phyloP scores from a whole-genome alignment of 1,284 basidiomycete genomes.

The Rhodotorula sp. region DNA sequence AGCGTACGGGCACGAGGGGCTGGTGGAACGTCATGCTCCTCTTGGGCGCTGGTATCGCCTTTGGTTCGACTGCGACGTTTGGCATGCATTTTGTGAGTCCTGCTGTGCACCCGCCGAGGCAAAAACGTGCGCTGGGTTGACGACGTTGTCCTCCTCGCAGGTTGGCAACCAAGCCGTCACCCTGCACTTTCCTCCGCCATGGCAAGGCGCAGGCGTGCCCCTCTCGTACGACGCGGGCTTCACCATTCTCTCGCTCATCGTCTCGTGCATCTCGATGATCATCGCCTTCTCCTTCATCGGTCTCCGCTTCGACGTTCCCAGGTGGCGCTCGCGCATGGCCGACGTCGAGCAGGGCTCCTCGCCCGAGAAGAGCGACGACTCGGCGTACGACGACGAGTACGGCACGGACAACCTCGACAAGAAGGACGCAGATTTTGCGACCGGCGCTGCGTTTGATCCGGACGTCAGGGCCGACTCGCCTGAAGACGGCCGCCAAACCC shows the following conservation, averaged over 20 bases:
- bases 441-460: conserved; percentile 5
- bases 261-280: conserved; percentile 51
- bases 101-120: not conserved
- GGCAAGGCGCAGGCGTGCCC: conserved; percentile 41
- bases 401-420: conserved; percentile 38
- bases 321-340: not conserved
- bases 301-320: conserved; percentile 43
- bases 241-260: conserved; percentile 52
- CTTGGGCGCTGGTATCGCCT: conserved; percentile 50
- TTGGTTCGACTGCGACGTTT: conserved; percentile 53
- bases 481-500: not conserved
- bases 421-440: not conserved
- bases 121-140: not conserved
- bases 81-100: conserved; percentile 38
- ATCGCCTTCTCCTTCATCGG: conserved; percentile 54
- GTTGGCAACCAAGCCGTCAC: conserved; percentile 53
- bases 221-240: conserved; percentile 51
- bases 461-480: conserved; percentile 7
- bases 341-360: conserved; percentile 7
- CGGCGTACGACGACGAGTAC: not conserved
- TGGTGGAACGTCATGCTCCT: conserved; percentile 50
- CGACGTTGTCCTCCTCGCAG: conserved; percentile 1
- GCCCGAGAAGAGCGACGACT: not conserved
- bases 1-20: conserved; percentile 50
- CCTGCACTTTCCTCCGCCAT: conserved; percentile 46